Percentiles rank a stretch among this genome's conserved stretches.
These are phyloP conservation scores for Stipa capillata DNA, from an alignment of 176 grass and related monocot genomes.

Conservation along the genomic window DNA sequence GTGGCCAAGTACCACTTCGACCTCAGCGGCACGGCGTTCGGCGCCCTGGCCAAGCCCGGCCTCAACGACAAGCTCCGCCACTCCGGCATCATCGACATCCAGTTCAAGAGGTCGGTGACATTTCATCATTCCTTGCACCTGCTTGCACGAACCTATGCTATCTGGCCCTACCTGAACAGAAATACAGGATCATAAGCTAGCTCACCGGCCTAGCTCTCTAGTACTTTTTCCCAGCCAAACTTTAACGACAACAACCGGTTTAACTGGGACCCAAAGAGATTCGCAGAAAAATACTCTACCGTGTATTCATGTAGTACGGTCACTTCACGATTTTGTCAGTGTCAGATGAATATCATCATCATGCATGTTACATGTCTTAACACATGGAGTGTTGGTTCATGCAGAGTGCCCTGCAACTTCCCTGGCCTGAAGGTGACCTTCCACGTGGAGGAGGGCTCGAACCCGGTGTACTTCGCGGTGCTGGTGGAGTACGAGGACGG, in stretches of 20 bases:
- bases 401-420: conserved; percentile 51
- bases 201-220: not conserved
- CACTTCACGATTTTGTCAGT: conserved; percentile 2
- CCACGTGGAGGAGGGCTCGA: conserved; percentile 72
- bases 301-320: not conserved
- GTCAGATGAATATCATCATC: too few relatives aligned
- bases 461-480: conserved; percentile 58
- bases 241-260: conserved; percentile 2
- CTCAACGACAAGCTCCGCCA: conserved; percentile 38
- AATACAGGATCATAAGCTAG: not conserved
- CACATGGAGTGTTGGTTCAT: conserved; percentile 9
- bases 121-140: not conserved
- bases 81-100: conserved; percentile 53
- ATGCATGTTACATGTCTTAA: too few relatives aligned
- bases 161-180: not conserved
- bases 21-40: conserved; percentile 63
- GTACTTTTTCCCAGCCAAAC: conserved; percentile 3
- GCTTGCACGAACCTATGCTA: not conserved
- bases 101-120: conserved; percentile 43
- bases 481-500: conserved; percentile 60
- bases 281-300: not conserved
- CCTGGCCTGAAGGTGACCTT: conserved; percentile 45
- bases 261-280: conserved; percentile 20
- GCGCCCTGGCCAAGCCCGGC: conserved; percentile 50
- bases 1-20: conserved; percentile 52